phyloP scores from a whole-genome alignment of 805 yeast genomes.

The Yarrowia alimentaria region DNA sequence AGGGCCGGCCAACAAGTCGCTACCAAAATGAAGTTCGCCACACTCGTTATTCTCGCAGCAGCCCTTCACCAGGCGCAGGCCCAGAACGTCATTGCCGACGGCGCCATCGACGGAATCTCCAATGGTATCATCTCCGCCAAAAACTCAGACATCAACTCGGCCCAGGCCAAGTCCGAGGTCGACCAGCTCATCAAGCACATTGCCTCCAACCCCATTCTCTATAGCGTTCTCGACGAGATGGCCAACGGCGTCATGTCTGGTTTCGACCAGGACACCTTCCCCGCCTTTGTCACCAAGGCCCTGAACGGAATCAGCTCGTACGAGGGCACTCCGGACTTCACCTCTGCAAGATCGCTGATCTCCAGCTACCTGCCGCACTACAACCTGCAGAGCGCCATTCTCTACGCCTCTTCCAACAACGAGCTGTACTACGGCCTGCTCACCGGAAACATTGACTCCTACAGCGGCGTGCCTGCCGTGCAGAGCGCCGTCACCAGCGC shows the following conservation, averaged over 20 bases:
- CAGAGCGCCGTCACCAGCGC: slow-evolving; percentile 7
- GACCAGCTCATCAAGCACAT: slow-evolving; percentile 18
- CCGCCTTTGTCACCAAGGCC: slow-evolving; percentile 14
- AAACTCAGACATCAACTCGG: slow-evolving; percentile 17
- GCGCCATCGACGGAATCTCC: slow-evolving; percentile 19
- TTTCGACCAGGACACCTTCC: slow-evolving; percentile 1
- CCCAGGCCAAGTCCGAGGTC: slow-evolving; percentile 27
- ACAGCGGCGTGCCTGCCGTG: background rate
- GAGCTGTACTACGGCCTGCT: slow-evolving; percentile 9
- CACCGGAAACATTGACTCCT: slow-evolving; percentile 6
- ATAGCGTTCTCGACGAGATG: background rate
- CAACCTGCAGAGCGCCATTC: slow-evolving; percentile 6
- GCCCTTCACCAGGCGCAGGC: slow-evolving; percentile 8
- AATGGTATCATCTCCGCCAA: slow-evolving; percentile 18
- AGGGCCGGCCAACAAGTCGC: too few species aligned
- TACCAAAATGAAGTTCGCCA: slow-evolving; percentile 10
- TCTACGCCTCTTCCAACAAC: background rate
- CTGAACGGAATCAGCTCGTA: background rate
- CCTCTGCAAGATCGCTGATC: slow-evolving; percentile 2
- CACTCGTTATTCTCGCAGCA: slow-evolving; percentile 19
- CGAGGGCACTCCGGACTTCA: slow-evolving; percentile 12
- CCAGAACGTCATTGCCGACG: slow-evolving; percentile 20
- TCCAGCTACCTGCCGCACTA: slow-evolving; percentile 11
- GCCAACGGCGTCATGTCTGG: background rate
- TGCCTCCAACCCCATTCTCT: slow-evolving; percentile 10